Percentiles rank a stretch among this genome's conserved stretches.
phyloP scores from a whole-genome alignment of 805 yeast genomes.

The Pichia ethanolica region DNA sequence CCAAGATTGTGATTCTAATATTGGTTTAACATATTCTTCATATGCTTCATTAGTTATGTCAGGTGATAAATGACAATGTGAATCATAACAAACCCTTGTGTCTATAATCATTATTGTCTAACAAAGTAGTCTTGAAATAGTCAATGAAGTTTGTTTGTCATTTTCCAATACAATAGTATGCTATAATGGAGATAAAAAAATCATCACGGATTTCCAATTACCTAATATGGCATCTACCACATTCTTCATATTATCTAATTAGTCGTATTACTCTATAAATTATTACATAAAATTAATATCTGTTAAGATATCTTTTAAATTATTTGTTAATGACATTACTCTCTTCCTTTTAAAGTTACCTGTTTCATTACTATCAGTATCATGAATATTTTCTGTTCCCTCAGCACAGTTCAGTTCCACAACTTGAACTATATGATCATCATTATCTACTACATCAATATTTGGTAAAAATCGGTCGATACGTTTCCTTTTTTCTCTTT shows the following conservation, averaged over 20 bases:
- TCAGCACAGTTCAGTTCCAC: no score
- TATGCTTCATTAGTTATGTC: slow-evolving; percentile 8
- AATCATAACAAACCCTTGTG: slow-evolving; percentile 22
- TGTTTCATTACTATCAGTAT: neutral
- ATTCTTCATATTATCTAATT: no score
- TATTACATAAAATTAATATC: neutral
- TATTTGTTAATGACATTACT: neutral
- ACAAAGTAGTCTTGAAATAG: no score
- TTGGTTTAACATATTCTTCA: slow-evolving; percentile 2
- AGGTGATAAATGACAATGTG: slow-evolving; percentile 35
- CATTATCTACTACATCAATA: neutral
- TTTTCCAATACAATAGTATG: no score
- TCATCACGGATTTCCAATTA: no score
- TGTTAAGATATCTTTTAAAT: neutral
- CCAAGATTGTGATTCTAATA: neutral
- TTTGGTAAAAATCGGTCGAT: neutral
- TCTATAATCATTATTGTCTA: neutral
- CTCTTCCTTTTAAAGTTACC: neutral
- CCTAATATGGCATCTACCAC: no score
- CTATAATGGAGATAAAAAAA: no score
- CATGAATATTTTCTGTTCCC: neutral
- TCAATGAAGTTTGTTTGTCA: no score
- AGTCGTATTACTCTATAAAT: neutral
- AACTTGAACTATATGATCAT: neutral
- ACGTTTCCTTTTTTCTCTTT: neutral